A percentile compares a stretch with the other conserved stretches of the same genome.
These are phyloP conservation scores for Eucalyptus caleyi DNA, from an alignment of 345 rosid genomes.

Conservation along the genomic window DNA sequence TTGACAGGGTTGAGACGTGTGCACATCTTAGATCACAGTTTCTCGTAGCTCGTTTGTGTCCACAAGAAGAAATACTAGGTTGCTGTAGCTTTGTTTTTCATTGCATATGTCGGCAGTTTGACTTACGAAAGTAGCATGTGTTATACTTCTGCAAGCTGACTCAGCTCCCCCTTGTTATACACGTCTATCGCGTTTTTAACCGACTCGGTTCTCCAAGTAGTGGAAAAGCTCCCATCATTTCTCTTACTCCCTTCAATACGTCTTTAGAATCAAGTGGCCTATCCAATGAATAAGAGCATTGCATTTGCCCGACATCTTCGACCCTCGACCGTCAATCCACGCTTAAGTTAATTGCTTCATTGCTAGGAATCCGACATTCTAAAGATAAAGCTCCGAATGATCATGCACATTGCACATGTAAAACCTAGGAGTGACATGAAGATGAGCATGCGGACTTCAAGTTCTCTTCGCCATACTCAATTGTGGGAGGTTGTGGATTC, in stretches of 20 bases:
- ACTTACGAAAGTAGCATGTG: neutral
- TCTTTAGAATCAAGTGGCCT: neutral
- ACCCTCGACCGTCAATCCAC: no score
- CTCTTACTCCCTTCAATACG: neutral
- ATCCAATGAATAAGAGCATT: neutral
- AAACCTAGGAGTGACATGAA: neutral
- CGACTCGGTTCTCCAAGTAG: neutral
- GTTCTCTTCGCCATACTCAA: neutral
- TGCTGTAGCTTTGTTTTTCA: neutral
- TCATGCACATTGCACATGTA: neutral
- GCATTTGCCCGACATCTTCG: neutral
- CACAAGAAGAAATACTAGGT: neutral
- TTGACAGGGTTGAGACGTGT: neutral
- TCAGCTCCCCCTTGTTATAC: neutral
- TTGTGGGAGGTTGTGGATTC: neutral
- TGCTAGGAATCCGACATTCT: neutral
- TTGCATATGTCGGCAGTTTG: neutral
- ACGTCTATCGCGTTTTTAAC: neutral
- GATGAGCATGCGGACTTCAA: neutral
- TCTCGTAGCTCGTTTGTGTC: neutral
- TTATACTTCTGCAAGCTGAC: neutral
- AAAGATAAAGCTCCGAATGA: neutral
- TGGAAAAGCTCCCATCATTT: neutral
- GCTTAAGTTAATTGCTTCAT: neutral
- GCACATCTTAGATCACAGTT: neutral